Evolutionary conservation across 768 basidiomycete species (phyloP).

Genomic region (Polyporus arcularius): DNA sequence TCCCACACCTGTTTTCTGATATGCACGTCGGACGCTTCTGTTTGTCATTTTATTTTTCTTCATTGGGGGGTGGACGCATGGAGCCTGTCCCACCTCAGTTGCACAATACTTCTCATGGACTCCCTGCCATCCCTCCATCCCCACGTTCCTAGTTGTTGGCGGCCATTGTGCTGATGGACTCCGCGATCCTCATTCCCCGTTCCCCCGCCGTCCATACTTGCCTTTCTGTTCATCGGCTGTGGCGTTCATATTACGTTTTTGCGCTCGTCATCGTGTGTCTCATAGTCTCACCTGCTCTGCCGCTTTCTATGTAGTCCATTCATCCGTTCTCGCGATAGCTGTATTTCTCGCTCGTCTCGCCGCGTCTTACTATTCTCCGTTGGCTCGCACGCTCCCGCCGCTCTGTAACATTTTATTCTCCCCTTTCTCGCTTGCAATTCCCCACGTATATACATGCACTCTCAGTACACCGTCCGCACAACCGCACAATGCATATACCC

Average conservation of each 20-base stretch:
- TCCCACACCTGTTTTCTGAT: conserved; percentile 10
- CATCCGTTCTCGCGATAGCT: conserved; percentile 10
- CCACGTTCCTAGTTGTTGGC: conserved; percentile 8
- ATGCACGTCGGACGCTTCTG: conserved; percentile 15
- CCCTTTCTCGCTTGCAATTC: conserved; percentile 13
- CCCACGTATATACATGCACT: conserved; percentile 19
- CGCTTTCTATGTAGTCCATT: conserved; percentile 15
- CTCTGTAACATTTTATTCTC: conserved; percentile 11
- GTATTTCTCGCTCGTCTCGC: conserved; percentile 16
- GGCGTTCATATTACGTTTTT: not conserved
- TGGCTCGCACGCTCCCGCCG: not conserved
- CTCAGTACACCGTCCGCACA: conserved; percentile 4
- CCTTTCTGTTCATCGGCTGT: not conserved
- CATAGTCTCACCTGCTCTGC: conserved; percentile 18
- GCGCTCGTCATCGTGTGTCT: conserved; percentile 15
- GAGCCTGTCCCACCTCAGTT: conserved; percentile 7
- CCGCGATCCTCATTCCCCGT: conserved; percentile 1
- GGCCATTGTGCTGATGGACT: conserved; percentile 8
- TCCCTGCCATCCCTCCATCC: conserved; percentile 3
- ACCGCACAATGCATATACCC: conserved; percentile 9
- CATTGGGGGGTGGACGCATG: not conserved
- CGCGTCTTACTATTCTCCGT: not conserved
- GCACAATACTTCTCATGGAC: conserved; percentile 9
- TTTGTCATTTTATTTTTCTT: conserved; percentile 1
- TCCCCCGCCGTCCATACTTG: not conserved